Evolutionary conservation across 176 grass and related monocot genomes (phyloP).

Genomic region (Avena sativa): DNA sequence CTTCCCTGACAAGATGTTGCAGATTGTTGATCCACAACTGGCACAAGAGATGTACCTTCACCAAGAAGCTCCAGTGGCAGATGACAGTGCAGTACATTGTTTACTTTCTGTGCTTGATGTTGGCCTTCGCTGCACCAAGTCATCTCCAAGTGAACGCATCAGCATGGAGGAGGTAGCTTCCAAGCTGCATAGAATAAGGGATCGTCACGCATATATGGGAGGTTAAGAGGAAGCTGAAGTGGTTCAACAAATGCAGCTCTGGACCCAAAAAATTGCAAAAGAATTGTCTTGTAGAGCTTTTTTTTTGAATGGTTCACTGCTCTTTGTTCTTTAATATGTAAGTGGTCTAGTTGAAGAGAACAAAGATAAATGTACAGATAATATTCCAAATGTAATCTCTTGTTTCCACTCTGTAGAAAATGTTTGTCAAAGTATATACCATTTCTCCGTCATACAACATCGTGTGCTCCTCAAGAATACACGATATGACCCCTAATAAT

Average conservation of each 20-base stretch:
- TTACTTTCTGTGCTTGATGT: slow-evolving; percentile 6
- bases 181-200: neutral
- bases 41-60: neutral
- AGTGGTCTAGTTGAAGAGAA: neutral
- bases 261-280: neutral
- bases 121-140: slow-evolving; percentile 21
- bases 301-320: neutral
- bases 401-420: neutral
- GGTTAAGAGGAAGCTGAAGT: neutral
- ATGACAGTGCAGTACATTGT: neutral
- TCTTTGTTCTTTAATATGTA: neutral
- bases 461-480: neutral
- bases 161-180: slow-evolving; percentile 18
- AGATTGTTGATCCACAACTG: slow-evolving; percentile 22
- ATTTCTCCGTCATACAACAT: neutral
- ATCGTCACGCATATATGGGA: neutral
- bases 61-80: neutral
- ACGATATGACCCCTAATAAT: neutral
- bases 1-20: neutral
- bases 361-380: neutral
- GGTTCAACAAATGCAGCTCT: neutral
- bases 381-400: neutral
- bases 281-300: neutral
- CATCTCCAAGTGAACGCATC: neutral
- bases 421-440: neutral